These are phyloP conservation scores for Chionographis japonica DNA, from an alignment of 106 monocot species.

Conservation along the genomic window DNA sequence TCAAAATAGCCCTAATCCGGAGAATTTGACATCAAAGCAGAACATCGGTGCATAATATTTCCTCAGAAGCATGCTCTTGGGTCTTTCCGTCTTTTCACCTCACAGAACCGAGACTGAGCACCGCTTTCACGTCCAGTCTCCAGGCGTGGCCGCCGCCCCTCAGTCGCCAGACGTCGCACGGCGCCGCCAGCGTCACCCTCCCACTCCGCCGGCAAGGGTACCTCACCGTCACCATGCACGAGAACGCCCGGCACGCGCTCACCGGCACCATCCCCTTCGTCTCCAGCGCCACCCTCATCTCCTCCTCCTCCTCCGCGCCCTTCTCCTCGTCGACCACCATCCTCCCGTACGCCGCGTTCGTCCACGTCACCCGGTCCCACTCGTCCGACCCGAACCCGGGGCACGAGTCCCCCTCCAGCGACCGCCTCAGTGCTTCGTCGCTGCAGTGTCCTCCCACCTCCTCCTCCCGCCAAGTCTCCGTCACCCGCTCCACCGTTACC, in stretches of 20 bases:
- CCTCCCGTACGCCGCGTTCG: constrained; percentile 24
- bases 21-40: too few relatives aligned
- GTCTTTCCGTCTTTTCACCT: not conserved
- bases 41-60: too few relatives aligned
- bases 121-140: constrained; percentile 47
- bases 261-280: constrained; percentile 5
- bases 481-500: constrained; percentile 33
- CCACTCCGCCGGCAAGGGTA: constrained; percentile 23
- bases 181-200: constrained; percentile 25
- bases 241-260: constrained; percentile 12
- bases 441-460: not conserved
- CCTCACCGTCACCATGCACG: constrained; percentile 37
- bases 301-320: not conserved
- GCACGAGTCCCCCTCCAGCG: constrained; percentile 14
- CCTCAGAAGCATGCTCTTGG: too few relatives aligned
- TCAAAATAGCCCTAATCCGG: too few relatives aligned
- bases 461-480: constrained; percentile 4
- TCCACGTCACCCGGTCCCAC: constrained; percentile 19
- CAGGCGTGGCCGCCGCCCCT: constrained; percentile 31
- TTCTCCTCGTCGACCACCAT: constrained; percentile 11
- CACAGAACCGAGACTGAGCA: constrained; percentile 30
- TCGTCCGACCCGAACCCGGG: constrained; percentile 22
- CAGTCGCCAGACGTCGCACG: constrained; percentile 44
- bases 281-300: constrained; percentile 17
- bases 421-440: not conserved